Evolutionary conservation across 257 asterid genomes (phyloP), one percentile per base, ranked within the genome.

Genomic region (Nicotiana paniculata): DNA sequence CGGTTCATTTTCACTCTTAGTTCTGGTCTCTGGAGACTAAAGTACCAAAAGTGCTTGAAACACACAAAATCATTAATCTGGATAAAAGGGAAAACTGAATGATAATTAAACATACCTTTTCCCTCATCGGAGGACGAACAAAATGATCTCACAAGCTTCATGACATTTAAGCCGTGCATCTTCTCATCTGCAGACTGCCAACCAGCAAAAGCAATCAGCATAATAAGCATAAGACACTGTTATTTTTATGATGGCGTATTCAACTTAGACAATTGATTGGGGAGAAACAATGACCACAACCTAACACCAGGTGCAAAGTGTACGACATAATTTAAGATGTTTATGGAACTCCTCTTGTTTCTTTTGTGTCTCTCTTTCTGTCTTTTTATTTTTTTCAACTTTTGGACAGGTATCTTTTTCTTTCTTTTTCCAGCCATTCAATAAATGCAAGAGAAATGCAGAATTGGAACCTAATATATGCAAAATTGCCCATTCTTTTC

Each of bases 121-220:
- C 82, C 86, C 67, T 91, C 98, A 70, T 78, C 83, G 48, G 92
- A 85, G 51, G 98, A 91, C 51, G 91, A 79, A 87, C 98, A 96
- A 82, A 96, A 96, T 65, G 97, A 93, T 78, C 98, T 91, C 85
- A 94, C 98, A 85, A 96, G 92, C 90, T 93, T 96, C 98, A 93
- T 89, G 84, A 94, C 83, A 88, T 90, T 87, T 32, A 94, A 87
- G 77, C 98, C 99, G 79, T 64, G 93, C 90, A 94, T 87, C 90
- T 94, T 96, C 88, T 93, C 98, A 82, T 93, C 98, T 65, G 88
- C 95, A 76, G 81, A 82, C 98, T 94, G 91, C 77, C 67, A 81
- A 55, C 48, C 87, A 89, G 7, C 67, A 77, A 79, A 79, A 78
- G 77, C 81, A 85, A 61, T 80, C 58, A 66, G 77, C 39, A 58